These are phyloP conservation scores for Alternaria angustiovoidea DNA, from an alignment of 2,329 filamentous ascomycete genomes.

Conservation along the genomic window DNA sequence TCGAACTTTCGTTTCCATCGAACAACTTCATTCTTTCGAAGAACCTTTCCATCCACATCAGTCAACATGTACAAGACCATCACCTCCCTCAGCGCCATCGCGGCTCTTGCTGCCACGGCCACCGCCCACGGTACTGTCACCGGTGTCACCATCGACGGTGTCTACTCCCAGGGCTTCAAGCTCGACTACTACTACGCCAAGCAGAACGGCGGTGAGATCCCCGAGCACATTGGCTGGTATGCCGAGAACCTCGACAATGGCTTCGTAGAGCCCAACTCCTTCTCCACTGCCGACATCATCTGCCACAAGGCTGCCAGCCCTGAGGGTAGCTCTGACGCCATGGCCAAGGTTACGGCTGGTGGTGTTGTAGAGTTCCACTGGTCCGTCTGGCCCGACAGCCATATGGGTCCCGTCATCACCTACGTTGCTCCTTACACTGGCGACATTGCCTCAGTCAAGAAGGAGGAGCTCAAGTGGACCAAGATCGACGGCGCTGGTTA, in stretches of 20 bases:
- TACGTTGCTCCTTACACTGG: slow-evolving; percentile 49
- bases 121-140: slow-evolving; percentile 58
- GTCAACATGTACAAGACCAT: slow-evolving; percentile 42
- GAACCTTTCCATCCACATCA: slow-evolving; percentile 7
- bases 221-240: slow-evolving; percentile 56
- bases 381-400: slow-evolving; percentile 54
- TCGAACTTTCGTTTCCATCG: slow-evolving; percentile 31
- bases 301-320: slow-evolving; percentile 67
- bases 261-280: slow-evolving; percentile 43
- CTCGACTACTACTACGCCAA: slow-evolving; percentile 52
- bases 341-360: slow-evolving; percentile 68
- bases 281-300: slow-evolving; percentile 58
- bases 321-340: slow-evolving; percentile 48
- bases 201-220: slow-evolving; percentile 33
- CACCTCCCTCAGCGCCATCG: slow-evolving; percentile 37
- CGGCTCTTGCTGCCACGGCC: slow-evolving; percentile 51
- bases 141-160: slow-evolving; percentile 58
- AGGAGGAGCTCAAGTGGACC: slow-evolving; percentile 48
- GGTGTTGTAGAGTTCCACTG: slow-evolving; percentile 62
- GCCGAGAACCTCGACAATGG: slow-evolving; percentile 50
- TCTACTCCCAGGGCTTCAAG: slow-evolving; percentile 56
- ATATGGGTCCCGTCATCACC: slow-evolving; percentile 51
- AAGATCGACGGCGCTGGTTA: slow-evolving; percentile 49
- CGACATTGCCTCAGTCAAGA: slow-evolving; percentile 44
- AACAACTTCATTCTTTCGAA: slow-evolving; percentile 24